Base-by-base conservation (phyloP, 805 yeast genomes). In the Citeromyces matritensis region DNA sequence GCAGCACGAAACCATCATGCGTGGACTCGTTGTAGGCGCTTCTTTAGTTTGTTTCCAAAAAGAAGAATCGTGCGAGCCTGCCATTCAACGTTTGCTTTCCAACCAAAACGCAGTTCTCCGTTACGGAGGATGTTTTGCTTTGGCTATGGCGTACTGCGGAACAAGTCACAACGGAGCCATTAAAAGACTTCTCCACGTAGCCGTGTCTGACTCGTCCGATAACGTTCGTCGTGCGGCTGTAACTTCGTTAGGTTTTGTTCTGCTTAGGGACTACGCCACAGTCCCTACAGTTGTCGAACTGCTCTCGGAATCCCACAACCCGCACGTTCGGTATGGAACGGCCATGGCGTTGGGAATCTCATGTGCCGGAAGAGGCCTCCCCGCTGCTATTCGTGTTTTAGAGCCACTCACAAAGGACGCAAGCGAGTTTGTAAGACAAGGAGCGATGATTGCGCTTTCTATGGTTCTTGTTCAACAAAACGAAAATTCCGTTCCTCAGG, bases 261-360 rank as follows among this genome's bases (percentile, higher is more conserved):
- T 91, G 42, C 65, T 88, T 37, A 81, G 95, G 48, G 93, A 86
- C 51, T 82, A 84, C 53, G 75, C 85, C 10, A 85, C 95, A 0
- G 88, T 91, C 13, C 98, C 98, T 35, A 79, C 93, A 42, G 80
- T 91, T 58, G 96, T 91, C 25, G 94, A 88, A 52, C 64, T 91
- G 35, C 65, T 91, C 42, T 73, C 95, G 0, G 94, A 85, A 54
- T 82, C 95, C 1, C 96, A 91, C 54, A 91, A 91, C 52, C 95
- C 98, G 9, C 96, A 91, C 50, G 97, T 91, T 24, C 81, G 98
- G 53, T 91, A 91, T 51, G 98, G 98, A 60, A 82, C 96, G 23
- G 95, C 97, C 2, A 63, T 91, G 73, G 98, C 98, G 0, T 67
- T 91, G 39, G 98, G 96, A 57, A 82, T 91, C 39, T 74, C 97